A percentile compares a stretch with the other conserved stretches of the same genome.
Conservation (phyloP, 306 rosid species). For the Clitoria ternatea region DNA sequence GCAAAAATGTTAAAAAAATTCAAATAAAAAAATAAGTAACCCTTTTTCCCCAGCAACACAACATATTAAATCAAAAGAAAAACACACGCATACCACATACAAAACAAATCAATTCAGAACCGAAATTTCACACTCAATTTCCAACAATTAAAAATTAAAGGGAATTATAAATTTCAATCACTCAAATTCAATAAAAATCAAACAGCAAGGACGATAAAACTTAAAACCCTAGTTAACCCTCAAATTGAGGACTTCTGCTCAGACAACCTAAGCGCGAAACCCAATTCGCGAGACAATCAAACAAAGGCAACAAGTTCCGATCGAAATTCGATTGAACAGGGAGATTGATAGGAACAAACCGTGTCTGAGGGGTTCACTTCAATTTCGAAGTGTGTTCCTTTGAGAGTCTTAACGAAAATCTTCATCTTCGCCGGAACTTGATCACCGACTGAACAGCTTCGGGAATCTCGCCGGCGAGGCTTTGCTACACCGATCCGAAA, state of each 20-base stretch:
- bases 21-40: background rate
- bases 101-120: background rate
- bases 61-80: background rate
- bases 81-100: background rate
- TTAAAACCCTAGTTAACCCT: slow-evolving; percentile 43
- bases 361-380: slow-evolving; percentile 56
- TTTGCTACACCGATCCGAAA: slow-evolving; percentile 27
- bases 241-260: background rate
- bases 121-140: background rate
- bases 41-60: background rate
- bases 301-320: background rate
- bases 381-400: slow-evolving; percentile 76
- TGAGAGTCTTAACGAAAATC: slow-evolving; percentile 76
- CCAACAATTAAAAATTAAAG: background rate
- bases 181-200: background rate
- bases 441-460: slow-evolving; percentile 22
- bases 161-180: background rate
- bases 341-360: slow-evolving; percentile 32
- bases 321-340: background rate
- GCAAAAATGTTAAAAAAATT: background rate
- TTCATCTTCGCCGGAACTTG: slow-evolving; percentile 50
- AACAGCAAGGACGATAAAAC: slow-evolving; percentile 11
- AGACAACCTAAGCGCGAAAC: background rate
- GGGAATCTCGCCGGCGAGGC: slow-evolving; percentile 6
- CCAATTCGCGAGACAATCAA: background rate